Evolutionary conservation across 2,329 filamentous ascomycete species (phyloP).

Genomic region (Botrytis elliptica): DNA sequence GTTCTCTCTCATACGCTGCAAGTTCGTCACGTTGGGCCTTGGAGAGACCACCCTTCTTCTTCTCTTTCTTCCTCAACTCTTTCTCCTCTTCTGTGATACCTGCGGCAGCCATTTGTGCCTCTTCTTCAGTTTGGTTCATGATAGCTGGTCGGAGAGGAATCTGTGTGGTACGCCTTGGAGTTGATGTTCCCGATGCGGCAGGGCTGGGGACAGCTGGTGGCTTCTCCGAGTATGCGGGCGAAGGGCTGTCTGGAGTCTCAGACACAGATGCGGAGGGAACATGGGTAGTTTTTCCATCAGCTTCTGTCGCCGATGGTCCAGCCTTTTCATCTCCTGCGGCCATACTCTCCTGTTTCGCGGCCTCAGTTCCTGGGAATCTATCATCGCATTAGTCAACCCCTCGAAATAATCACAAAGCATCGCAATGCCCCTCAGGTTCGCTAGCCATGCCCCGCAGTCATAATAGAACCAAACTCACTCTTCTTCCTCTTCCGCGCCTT

Average conservation of each 20-base stretch:
- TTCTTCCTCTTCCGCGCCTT: conserved; percentile 63
- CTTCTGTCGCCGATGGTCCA: conserved; percentile 27
- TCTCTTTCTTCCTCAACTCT: conserved; percentile 74
- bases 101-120: conserved; percentile 62
- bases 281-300: conserved; percentile 20
- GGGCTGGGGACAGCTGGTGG: conserved; percentile 29
- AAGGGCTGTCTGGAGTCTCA: conserved; percentile 27
- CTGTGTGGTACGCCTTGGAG: conserved; percentile 41
- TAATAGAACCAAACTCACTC: conserved; percentile 40
- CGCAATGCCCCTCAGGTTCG: not conserved
- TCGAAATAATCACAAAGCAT: conserved; percentile 39
- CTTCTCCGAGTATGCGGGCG: conserved; percentile 20
- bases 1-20: conserved; percentile 82
- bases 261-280: conserved; percentile 29
- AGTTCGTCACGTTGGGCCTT: conserved; percentile 95
- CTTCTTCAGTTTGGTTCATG: conserved; percentile 83
- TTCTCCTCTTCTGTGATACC: conserved; percentile 72
- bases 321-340: conserved; percentile 38
- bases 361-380: conserved; percentile 54
- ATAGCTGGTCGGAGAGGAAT: conserved; percentile 82
- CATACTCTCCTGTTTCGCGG: conserved; percentile 56
- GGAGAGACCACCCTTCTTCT: conserved; percentile 82
- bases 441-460: not conserved
- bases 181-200: conserved; percentile 43
- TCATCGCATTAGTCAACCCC: conserved; percentile 43